phyloP scores from a whole-genome alignment of 768 basidiomycete genomes.

The Guyanaporus albipodus region DNA sequence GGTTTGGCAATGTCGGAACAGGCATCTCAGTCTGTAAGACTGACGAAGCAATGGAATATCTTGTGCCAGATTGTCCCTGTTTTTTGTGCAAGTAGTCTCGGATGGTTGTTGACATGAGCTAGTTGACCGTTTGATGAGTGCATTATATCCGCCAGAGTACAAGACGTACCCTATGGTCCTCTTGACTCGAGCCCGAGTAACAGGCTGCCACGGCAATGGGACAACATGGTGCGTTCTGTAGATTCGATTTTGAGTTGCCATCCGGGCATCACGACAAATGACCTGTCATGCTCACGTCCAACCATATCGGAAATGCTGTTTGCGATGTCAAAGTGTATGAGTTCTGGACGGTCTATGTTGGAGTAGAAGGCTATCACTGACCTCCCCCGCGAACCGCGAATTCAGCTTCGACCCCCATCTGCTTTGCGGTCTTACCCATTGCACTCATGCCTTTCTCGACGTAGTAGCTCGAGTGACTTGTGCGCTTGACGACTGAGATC shows the following conservation, averaged over 20 bases:
- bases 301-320: constrained; percentile 85
- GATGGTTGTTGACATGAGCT: constrained; percentile 64
- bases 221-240: constrained; percentile 76
- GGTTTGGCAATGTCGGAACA: constrained; percentile 27
- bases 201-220: constrained; percentile 76
- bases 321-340: constrained; percentile 7
- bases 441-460: constrained; percentile 85
- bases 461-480: constrained; percentile 82
- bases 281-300: constrained; percentile 49
- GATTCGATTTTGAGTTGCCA: constrained; percentile 2
- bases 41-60: constrained; percentile 26
- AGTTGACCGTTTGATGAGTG: constrained; percentile 6
- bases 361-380: constrained; percentile 36
- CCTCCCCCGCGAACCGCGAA: constrained; percentile 72
- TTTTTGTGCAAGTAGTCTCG: constrained; percentile 70
- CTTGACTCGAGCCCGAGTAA: constrained; percentile 77
- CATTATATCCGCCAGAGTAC: not conserved
- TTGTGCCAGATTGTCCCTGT: constrained; percentile 17
- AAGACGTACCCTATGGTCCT: constrained; percentile 68
- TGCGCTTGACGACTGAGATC: constrained; percentile 72
- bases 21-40: constrained; percentile 27
- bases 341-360: not conserved
- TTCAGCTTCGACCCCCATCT: constrained; percentile 66
- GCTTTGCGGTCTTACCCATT: constrained; percentile 72
- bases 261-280: not conserved